These are phyloP conservation scores for Sporopachydermia quercuum DNA, from an alignment of 805 yeast genomes.

Conservation along the genomic window DNA sequence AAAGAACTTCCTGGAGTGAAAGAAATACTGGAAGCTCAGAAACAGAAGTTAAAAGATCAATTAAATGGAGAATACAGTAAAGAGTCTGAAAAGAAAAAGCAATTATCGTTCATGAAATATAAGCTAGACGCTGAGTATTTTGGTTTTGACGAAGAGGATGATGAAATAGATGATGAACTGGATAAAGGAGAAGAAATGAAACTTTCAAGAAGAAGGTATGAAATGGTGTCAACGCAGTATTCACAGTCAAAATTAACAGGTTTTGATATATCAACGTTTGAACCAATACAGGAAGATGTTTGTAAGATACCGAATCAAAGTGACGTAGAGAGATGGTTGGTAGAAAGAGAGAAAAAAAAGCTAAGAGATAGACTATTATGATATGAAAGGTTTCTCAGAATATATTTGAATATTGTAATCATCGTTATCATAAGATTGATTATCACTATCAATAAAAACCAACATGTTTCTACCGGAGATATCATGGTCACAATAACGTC, in stretches of 20 bases:
- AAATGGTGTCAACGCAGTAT: slow-evolving; percentile 13
- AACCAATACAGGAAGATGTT: background rate
- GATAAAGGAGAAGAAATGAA: background rate
- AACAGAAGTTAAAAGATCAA: slow-evolving; percentile 11
- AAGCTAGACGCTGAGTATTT: slow-evolving; percentile 25
- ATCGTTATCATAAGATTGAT: no score
- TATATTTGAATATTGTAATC: no score
- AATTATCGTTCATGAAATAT: slow-evolving; percentile 14
- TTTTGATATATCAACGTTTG: background rate
- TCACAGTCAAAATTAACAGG: background rate
- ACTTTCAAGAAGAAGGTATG: slow-evolving; percentile 7
- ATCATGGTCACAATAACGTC: no score
- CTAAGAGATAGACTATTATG: slow-evolving; percentile 18
- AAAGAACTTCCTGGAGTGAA: slow-evolving; percentile 63
- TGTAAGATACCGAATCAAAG: slow-evolving; percentile 18
- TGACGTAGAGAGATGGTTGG: slow-evolving; percentile 31
- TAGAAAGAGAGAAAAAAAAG: slow-evolving; percentile 28
- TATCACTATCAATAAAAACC: no score
- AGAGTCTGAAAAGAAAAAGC: slow-evolving; percentile 11
- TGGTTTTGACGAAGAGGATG: slow-evolving; percentile 24
- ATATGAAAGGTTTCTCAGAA: no score
- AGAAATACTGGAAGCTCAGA: slow-evolving; percentile 26
- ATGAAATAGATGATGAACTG: slow-evolving; percentile 1
- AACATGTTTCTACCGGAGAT: no score
- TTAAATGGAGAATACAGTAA: slow-evolving; percentile 9